Evolutionary conservation across 208 protist species (phyloP), one percentile per base, ranked within the genome.

Genomic region (Eutreptiella sp.): DNA sequence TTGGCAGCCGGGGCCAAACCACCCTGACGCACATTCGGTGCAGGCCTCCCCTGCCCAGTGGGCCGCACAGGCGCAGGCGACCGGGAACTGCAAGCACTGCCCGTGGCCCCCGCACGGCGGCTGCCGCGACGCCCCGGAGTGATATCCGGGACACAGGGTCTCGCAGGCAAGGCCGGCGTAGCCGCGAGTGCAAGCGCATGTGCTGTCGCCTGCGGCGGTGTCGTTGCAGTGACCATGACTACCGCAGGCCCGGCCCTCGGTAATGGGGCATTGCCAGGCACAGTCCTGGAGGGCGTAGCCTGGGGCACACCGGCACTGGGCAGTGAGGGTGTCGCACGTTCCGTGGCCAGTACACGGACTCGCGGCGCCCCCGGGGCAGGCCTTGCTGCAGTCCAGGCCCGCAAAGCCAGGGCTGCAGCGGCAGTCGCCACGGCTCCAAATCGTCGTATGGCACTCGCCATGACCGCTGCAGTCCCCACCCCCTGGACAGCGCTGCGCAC

Each of bases 261-360:
- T 24, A 28, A 24, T 53, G n/a, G 16, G n/a, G 23, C 50, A 57
- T 11, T 24, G 11, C 31, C 9, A 16, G 14, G 33, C 50, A 32
- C 50, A 57, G n/a, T 24, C 50, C 9, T 14, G 11, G 9, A 24
- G 31, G 11, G 28, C 16, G 31, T 33, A 57, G 26, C 50, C 50
- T 57, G 7, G n/a, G 9, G 33, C 36, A n/a, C 50, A 57, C 9
- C 11, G 11, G 50, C 50, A 57, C 7, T 16, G 16, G 7, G 31
- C 50, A 57, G 9, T 57, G 31, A 24, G 31, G 9, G 31, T 9
- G 14, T 16, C 9, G 14, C 50, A 57, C 11, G n/a, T 57, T 24
- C 50, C 50, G 23, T 32, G 50, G 36, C 36, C 50, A n/a, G 16
- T 54, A 26, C 50, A 57, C 36, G 39, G 31, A 14, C 33, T 54